phyloP scores from a whole-genome alignment of 2,329 filamentous ascomycete genomes.

The Botrytis medusae region DNA sequence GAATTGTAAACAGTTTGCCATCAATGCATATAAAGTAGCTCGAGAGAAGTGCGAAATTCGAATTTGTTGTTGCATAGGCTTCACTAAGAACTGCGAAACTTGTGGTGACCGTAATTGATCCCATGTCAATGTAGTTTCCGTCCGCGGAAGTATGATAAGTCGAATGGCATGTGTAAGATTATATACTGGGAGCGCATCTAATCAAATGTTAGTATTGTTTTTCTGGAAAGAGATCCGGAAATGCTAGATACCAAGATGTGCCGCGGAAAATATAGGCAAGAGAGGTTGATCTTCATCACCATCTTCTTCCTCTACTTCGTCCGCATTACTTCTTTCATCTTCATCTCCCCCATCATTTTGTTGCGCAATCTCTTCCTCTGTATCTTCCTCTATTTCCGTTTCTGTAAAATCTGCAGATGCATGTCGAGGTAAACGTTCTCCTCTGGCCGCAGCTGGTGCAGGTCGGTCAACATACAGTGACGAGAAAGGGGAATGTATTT shows the following conservation, averaged over 20 bases:
- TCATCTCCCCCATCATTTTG: constrained; percentile 36
- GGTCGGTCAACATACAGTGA: constrained; percentile 36
- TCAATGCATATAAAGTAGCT: constrained; percentile 82
- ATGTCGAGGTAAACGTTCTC: constrained; percentile 33
- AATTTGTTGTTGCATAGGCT: constrained; percentile 91
- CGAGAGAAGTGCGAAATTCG: constrained; percentile 78
- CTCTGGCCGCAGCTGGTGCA: constrained; percentile 30
- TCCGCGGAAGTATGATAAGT: constrained; percentile 77
- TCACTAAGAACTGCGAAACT: constrained; percentile 91
- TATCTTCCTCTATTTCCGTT: constrained; percentile 53
- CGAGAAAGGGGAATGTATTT: constrained; percentile 38
- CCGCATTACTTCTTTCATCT: constrained; percentile 43
- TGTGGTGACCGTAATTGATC: constrained; percentile 95
- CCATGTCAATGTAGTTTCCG: constrained; percentile 91
- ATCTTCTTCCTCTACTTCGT: constrained; percentile 44
- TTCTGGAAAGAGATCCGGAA: constrained; percentile 1
- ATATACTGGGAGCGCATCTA: constrained; percentile 86
- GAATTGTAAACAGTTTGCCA: constrained; percentile 94
- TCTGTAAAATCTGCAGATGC: constrained; percentile 66
- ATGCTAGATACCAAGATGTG: constrained; percentile 63
- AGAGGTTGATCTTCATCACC: constrained; percentile 48
- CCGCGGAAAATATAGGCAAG: constrained; percentile 77
- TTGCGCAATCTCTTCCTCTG: constrained; percentile 26
- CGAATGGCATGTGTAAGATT: constrained; percentile 87
- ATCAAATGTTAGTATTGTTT: constrained; percentile 33